These are phyloP conservation scores for Exophiala calicioides DNA, from an alignment of 2,329 filamentous ascomycete species.

Conservation along the genomic window DNA sequence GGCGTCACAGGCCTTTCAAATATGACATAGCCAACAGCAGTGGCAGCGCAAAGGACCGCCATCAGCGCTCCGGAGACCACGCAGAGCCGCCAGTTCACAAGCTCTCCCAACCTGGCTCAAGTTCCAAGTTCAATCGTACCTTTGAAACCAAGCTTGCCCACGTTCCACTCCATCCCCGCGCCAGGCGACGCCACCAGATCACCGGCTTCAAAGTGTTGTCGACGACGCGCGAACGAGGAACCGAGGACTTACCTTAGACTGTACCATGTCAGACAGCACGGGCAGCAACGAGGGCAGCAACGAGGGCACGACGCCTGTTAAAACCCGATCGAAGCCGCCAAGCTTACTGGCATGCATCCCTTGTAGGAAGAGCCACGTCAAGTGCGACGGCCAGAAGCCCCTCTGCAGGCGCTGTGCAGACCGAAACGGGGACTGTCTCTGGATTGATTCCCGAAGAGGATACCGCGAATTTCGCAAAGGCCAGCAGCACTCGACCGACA, in stretches of 20 bases:
- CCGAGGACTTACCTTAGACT: not conserved
- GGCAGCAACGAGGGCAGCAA: no score
- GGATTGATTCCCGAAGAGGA: constrained; percentile 28
- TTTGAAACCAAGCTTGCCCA: no score
- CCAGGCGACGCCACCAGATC: no score
- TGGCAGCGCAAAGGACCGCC: no score
- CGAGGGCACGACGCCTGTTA: constrained; percentile 12
- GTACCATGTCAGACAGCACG: constrained; percentile 3
- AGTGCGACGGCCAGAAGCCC: constrained; percentile 70
- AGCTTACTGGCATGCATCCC: constrained; percentile 49
- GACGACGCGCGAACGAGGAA: constrained; percentile 8
- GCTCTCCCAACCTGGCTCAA: no score
- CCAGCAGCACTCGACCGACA: constrained; percentile 9
- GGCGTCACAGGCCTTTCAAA: no score
- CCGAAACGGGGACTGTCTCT: constrained; percentile 61
- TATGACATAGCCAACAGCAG: no score
- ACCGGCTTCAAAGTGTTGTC: no score
- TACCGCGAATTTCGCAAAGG: constrained; percentile 29
- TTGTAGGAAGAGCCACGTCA: constrained; percentile 65
- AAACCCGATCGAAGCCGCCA: constrained; percentile 32
- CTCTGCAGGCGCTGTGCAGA: constrained; percentile 65
- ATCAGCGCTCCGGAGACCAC: no score
- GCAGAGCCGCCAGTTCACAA: no score
- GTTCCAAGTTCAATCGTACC: no score
- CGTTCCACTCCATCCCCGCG: no score